A percentile compares a stretch with the other conserved stretches of the same genome.
Evolutionary conservation across 768 basidiomycete genomes (phyloP).

Genomic region (Tulasnella sp.): DNA sequence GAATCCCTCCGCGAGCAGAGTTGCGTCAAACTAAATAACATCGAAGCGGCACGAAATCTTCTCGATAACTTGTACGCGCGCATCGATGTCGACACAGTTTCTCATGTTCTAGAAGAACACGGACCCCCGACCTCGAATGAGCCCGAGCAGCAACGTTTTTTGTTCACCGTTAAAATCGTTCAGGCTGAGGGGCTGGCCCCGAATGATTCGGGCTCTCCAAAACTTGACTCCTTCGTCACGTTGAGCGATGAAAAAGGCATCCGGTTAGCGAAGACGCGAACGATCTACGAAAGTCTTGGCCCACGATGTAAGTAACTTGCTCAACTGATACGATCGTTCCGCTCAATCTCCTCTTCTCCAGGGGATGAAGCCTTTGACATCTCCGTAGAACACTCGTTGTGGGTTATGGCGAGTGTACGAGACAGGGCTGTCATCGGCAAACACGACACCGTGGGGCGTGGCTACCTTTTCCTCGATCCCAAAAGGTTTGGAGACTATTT

Average conservation of each 20-base stretch:
- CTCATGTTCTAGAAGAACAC: conserved; percentile 54
- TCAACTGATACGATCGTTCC: no score
- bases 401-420: conserved; percentile 94
- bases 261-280: conserved; percentile 89
- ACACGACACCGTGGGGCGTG: conserved; percentile 86
- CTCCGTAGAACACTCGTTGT: conserved; percentile 87
- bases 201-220: conserved; percentile 69
- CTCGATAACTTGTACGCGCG: conserved; percentile 93
- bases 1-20: conserved; percentile 47
- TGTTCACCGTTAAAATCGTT: conserved; percentile 92
- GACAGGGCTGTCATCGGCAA: conserved; percentile 88
- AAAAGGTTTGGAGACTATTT: conserved; percentile 82
- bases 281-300: conserved; percentile 83
- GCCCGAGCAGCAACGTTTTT: conserved; percentile 59
- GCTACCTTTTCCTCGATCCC: conserved; percentile 90
- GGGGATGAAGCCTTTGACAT: conserved; percentile 98
- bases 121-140: conserved; percentile 73
- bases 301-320: conserved; percentile 95
- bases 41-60: conserved; percentile 84
- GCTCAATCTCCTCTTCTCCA: no score
- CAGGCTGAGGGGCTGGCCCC: conserved; percentile 86
- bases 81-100: conserved; percentile 83
- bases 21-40: conserved; percentile 96
- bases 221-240: conserved; percentile 87
- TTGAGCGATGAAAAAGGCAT: conserved; percentile 89